phyloP scores from a whole-genome alignment of 139 green algal genomes.

The Chlorella sorokiniana region DNA sequence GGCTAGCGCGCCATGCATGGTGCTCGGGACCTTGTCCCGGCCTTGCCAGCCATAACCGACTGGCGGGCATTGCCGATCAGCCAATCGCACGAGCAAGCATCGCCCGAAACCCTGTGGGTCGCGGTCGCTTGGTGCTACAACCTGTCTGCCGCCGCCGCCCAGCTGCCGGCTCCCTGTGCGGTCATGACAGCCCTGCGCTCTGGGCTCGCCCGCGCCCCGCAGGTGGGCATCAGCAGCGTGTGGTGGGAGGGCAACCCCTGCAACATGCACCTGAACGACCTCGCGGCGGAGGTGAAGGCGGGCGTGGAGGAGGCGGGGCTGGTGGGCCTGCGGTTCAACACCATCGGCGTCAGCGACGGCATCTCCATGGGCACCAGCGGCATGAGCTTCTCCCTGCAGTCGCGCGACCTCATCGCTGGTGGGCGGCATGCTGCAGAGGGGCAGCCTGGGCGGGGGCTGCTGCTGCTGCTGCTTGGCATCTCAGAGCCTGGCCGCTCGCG shows the following conservation, averaged over 20 bases:
- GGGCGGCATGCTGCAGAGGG: not conserved
- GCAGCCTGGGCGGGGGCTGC: not conserved
- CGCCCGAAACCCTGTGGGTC: no score
- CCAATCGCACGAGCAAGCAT: no score
- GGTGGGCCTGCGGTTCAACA: slow-evolving; percentile 95
- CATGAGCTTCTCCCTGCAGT: slow-evolving; percentile 94
- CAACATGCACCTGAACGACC: slow-evolving; percentile 99
- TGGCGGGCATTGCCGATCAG: no score
- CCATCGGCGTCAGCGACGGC: slow-evolving; percentile 92
- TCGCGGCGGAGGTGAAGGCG: slow-evolving; percentile 92
- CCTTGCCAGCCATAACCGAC: not conserved
- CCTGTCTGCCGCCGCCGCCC: no score
- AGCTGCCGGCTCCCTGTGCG: not conserved
- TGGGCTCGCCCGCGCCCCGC: not conserved
- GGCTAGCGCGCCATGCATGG: no score
- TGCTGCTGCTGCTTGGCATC: not conserved
- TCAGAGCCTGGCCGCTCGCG: no score
- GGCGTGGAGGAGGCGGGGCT: slow-evolving; percentile 84
- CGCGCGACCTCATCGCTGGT: slow-evolving; percentile 87
- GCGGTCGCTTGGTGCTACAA: no score
- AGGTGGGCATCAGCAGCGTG: slow-evolving; percentile 93
- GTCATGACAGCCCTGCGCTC: not conserved
- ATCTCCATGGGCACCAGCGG: slow-evolving; percentile 99
- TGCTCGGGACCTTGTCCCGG: not conserved
- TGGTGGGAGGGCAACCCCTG: slow-evolving; percentile 99